Conservation (phyloP, 768 basidiomycete species). For the Xanthoconium purpureum region DNA sequence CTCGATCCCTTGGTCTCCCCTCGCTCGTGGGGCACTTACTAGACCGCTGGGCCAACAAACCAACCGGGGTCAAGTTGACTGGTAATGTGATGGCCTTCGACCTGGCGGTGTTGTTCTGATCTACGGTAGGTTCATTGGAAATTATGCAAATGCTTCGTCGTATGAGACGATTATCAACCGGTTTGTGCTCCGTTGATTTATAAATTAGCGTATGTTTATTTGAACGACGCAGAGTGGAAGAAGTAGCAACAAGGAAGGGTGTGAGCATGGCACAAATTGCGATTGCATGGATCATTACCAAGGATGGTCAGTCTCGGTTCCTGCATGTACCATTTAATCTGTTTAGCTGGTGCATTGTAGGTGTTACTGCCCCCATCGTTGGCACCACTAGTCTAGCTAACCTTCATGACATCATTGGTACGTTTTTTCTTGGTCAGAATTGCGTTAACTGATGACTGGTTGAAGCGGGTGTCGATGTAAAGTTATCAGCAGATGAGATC, state of each 20-base stretch:
- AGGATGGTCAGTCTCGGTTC: conserved; percentile 24
- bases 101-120: conserved; percentile 3
- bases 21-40: conserved; percentile 36
- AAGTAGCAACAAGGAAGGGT: conserved; percentile 36
- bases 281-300: conserved; percentile 37
- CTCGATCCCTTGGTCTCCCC: conserved; percentile 45
- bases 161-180: conserved; percentile 29
- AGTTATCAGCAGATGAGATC: conserved; percentile 48
- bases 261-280: conserved; percentile 44
- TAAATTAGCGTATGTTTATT: neutral
- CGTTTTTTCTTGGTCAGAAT: conserved; percentile 1
- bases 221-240: conserved; percentile 34
- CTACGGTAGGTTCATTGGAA: conserved; percentile 21
- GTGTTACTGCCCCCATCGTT: conserved; percentile 43
- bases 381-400: conserved; percentile 42
- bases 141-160: conserved; percentile 23
- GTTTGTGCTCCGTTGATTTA: conserved; percentile 2
- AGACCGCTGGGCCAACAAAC: conserved; percentile 34
- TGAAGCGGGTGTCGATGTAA: conserved; percentile 37
- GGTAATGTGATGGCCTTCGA: conserved; percentile 8
- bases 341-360: conserved; percentile 8
- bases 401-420: conserved; percentile 40
- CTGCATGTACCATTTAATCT: neutral
- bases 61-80: conserved; percentile 22
- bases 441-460: conserved; percentile 1